Evolutionary conservation across 345 rosid genomes (phyloP), one percentile per base, ranked within the genome.

Genomic region (Cardamine resedifolia): DNA sequence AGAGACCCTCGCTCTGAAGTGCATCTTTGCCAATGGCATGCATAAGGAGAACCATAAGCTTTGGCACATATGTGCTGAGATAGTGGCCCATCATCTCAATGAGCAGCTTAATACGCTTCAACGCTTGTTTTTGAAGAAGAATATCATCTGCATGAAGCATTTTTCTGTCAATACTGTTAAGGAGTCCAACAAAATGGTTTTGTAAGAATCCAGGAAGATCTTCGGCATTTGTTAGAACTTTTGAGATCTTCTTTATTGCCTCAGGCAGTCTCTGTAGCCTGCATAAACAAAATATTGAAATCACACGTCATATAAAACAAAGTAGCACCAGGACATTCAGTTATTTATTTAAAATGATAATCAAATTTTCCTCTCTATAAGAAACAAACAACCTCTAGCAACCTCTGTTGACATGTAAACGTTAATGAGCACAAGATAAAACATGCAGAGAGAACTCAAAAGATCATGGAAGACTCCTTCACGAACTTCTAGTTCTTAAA

Each of bases 121-220:
- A 69, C 67, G 98, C 98, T 84, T 91, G 95, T 78, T 80, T 89
- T 89, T 91, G 98, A 77, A 86, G 81, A 14, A 77, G 82, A 69
- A 78, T 50, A 68, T 89, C 90, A 64, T 87, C 90, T 27, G 96
- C 81, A 75, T 89, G 97, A 62, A 89, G 92, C 97, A 89, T 85
- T 76, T 87, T 91, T 81, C 90, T 85, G 75, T 94, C 98, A 31
- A 94, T 88, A 76, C 91, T 87, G 74, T 94, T 91, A 58, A 94
- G 97, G 55, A 94, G 96, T 60, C 96, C 89, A 79, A 94, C 97
- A 91, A 94, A 94, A 81, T 94, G 98, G 81, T 88, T 88, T 81
- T 91, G 89, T 81, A 91, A 78, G 78, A 94, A 94, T 61, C 82
- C 85, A 45, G 96, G 84, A 77, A 91, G 91, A 79, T 89, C 96